Evolutionary conservation across 2,329 filamentous ascomycete genomes (phyloP).

Genomic region (Karstenula rhodostoma): DNA sequence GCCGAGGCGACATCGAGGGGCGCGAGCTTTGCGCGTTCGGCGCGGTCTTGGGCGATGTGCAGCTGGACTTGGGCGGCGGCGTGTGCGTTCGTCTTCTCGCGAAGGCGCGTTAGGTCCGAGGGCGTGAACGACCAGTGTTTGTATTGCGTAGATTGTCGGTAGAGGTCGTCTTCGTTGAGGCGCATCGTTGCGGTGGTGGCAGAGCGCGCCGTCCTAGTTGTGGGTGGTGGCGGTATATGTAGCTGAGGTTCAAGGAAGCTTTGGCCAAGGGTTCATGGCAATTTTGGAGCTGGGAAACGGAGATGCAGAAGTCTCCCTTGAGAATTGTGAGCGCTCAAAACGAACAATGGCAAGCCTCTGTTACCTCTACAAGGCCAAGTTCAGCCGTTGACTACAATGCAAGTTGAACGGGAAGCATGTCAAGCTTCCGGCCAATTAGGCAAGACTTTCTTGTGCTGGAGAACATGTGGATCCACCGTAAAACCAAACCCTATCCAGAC

Average conservation of each 20-base stretch:
- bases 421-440: conserved; percentile 9
- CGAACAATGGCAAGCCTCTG: not conserved
- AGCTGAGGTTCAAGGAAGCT: conserved; percentile 16
- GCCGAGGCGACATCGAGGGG: conserved; percentile 31
- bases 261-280: conserved; percentile 17
- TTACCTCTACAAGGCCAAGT: not conserved
- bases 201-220: not conserved
- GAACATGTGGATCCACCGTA: not conserved
- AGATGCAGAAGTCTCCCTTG: not conserved
- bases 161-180: conserved; percentile 88
- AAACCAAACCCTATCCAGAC: not conserved
- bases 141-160: conserved; percentile 89
- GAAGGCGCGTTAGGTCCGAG: conserved; percentile 73
- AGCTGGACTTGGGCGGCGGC: conserved; percentile 73
- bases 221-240: not conserved
- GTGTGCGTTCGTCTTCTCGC: conserved; percentile 79
- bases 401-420: not conserved
- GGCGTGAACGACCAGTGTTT: conserved; percentile 91
- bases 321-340: not conserved
- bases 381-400: not conserved
- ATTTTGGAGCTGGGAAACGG: not conserved
- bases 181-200: conserved; percentile 37
- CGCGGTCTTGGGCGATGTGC: conserved; percentile 61
- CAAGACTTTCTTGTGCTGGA: not conserved
- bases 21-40: conserved; percentile 27